Evolutionary conservation across 441 rosid species (phyloP), one percentile per base, ranked within the genome.

Genomic region (Pelargonium australe): DNA sequence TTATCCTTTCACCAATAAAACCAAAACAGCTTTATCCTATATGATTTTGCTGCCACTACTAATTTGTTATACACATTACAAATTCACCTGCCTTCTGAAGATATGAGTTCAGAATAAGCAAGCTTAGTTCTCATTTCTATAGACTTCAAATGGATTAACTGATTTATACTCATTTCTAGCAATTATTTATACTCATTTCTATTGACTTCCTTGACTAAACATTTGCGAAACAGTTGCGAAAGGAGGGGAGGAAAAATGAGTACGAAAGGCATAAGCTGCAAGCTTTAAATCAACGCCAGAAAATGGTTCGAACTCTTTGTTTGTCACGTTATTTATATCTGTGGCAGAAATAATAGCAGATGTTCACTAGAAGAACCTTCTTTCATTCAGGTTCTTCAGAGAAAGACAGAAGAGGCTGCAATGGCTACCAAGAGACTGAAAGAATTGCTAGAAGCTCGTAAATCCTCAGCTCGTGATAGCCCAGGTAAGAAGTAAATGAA

Each of bases 391-490:
- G 98, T 95, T 85, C 98, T 95, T 70, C 99, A 95, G 63, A 87
- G 99, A 80, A 95, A 95, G 85, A 95, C 99, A 55, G 99, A 92
- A 80, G 99, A 95, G 83, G 98, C 99, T 75, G 94, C 99, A 73
- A 83, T 90, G 92, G 98, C 98, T 51, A 95, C 97, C 78, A 95
- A 89, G 78, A 87, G 99, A 81, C 81, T 95, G 69, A 95, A 95
- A 79, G 99, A 92, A 83, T 75, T 95, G 84, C 85, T 95, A 51
- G 98, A 95, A 92, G 91, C 93, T 77, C 93, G 96, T 11, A 95
- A 95, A 81, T 85, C 87, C 70, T 83, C 96, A 77, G 69, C 82
- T 49, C 96, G 97, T 60, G 98, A 95, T 62, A 81, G 78, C 70
- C 74, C 86, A 64, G 93, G 99, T 88, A 75, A 47, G 62, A 12